Percentiles rank a stretch among this genome's conserved stretches.
phyloP scores from a whole-genome alignment of 1,284 basidiomycete species.

The Tylopilus sp. region DNA sequence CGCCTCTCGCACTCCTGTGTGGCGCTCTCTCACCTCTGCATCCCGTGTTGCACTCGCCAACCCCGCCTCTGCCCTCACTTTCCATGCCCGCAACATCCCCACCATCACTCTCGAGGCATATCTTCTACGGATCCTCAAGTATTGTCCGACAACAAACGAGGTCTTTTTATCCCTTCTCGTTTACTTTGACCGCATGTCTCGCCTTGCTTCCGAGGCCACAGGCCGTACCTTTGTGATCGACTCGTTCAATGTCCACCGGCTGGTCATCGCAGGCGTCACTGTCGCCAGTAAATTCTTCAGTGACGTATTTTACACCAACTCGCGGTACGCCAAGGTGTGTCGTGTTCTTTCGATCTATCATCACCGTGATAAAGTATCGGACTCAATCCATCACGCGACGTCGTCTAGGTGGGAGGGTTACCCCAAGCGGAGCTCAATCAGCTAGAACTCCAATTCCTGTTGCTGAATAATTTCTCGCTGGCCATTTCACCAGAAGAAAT shows the following conservation, averaged over 20 bases:
- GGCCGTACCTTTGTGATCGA: constrained; percentile 88
- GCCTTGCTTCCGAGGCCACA: constrained; percentile 61
- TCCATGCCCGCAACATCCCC: constrained; percentile 94
- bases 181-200: constrained; percentile 93
- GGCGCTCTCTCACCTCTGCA: constrained; percentile 71
- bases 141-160: constrained; percentile 97
- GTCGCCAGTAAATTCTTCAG: constrained; percentile 99
- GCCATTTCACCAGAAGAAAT: constrained; percentile 89
- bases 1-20: constrained; percentile 42
- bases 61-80: constrained; percentile 82
- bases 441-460: constrained; percentile 93
- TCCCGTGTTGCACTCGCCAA: constrained; percentile 75
- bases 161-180: constrained; percentile 93
- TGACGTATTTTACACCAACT: constrained; percentile 99
- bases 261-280: constrained; percentile 96
- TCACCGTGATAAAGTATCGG: neutral
- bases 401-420: constrained; percentile 81
- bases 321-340: constrained; percentile 93
- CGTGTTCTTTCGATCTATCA: constrained; percentile 1
- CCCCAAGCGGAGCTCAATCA: constrained; percentile 94
- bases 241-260: constrained; percentile 92
- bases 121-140: constrained; percentile 92
- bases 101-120: constrained; percentile 95
- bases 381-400: neutral
- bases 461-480: constrained; percentile 92